phyloP scores from a whole-genome alignment of 257 asterid species.

The Plantago major region DNA sequence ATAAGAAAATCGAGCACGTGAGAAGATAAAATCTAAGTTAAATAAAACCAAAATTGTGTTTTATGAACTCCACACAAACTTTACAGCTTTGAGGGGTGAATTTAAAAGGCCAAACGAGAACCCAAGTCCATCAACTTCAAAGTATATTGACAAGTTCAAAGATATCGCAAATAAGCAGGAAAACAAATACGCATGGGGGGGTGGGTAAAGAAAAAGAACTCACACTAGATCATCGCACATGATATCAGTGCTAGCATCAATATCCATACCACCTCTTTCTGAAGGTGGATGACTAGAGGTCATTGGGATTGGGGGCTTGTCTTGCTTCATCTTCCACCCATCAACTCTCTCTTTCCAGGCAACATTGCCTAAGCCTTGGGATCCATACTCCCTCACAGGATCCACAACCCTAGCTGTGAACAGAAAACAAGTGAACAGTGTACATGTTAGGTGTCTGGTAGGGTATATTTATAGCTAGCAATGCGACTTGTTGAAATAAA shows the following conservation, averaged over 20 bases:
- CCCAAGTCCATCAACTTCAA: too few relatives aligned
- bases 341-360: slow-evolving; percentile 99
- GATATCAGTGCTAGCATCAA: slow-evolving; percentile 85
- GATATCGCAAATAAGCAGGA: too few relatives aligned
- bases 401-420: slow-evolving; percentile 90
- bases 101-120: too few relatives aligned
- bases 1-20: slow-evolving; percentile 11
- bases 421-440: slow-evolving; percentile 1
- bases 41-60: neutral
- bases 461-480: slow-evolving; percentile 8
- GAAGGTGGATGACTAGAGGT: slow-evolving; percentile 86
- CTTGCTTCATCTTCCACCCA: slow-evolving; percentile 99
- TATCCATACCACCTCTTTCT: slow-evolving; percentile 87
- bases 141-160: too few relatives aligned
- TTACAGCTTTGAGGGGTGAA: too few relatives aligned
- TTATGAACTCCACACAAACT: too few relatives aligned
- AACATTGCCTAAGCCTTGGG: slow-evolving; percentile 92
- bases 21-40: slow-evolving; percentile 6
- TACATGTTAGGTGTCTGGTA: neutral
- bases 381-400: slow-evolving; percentile 88
- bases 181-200: too few relatives aligned
- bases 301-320: slow-evolving; percentile 75
- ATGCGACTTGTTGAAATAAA: slow-evolving; percentile 34
- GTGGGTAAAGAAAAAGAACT: slow-evolving; percentile 27
- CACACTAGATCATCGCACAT: slow-evolving; percentile 86